Evolutionary conservation across 148 eudicot species (phyloP).

Genomic region (Limonium bicolor): DNA sequence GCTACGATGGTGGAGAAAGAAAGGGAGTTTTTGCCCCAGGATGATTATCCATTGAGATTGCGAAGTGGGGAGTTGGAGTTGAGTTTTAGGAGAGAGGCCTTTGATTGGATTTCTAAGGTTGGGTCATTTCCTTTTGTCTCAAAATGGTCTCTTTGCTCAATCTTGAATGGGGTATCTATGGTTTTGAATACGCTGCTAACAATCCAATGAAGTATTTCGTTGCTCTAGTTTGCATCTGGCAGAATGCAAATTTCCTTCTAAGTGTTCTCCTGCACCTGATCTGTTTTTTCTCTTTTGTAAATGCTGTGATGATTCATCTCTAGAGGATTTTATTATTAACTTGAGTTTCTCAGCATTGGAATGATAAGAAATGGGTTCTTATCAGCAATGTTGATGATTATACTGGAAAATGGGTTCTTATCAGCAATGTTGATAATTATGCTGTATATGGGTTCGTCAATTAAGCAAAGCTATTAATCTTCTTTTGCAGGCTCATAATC

Average conservation of each 20-base stretch:
- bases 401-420: neutral
- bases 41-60: slow-evolving; percentile 52
- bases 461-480: neutral
- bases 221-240: neutral
- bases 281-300: no score
- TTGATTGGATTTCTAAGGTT: slow-evolving; percentile 91
- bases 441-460: neutral
- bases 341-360: no score
- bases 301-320: neutral
- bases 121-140: neutral
- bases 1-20: slow-evolving; percentile 38
- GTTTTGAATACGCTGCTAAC: neutral
- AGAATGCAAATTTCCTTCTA: no score
- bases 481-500: slow-evolving; percentile 48
- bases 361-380: no score
- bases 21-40: slow-evolving; percentile 29
- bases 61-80: slow-evolving; percentile 43
- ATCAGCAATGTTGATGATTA: no score
- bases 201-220: neutral
- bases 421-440: neutral
- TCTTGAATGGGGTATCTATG: neutral
- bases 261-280: no score
- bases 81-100: slow-evolving; percentile 37
- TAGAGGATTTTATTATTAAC: no score
- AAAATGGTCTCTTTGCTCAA: neutral